Base-by-base conservation (phyloP, 306 rosid genomes). In the Vicia villosa region DNA sequence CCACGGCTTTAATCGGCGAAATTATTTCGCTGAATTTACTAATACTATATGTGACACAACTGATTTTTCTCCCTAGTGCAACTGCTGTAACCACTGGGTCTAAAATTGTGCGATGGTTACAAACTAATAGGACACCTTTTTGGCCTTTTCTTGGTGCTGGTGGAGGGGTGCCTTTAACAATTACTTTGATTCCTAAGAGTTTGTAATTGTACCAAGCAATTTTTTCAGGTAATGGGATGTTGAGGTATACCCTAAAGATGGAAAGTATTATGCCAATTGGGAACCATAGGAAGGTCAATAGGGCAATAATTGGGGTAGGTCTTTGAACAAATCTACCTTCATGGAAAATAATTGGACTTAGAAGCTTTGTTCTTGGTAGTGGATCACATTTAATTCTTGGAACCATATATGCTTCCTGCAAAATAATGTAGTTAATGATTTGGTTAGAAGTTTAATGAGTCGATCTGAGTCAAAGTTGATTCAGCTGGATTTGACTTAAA, bases 1-100 rank as follows among this genome's bases (percentile, higher is more conserved):
- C 94, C 21, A 94, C 91, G 0, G 97, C 87, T 57, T 84, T 90
- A 10, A 94, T 91, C 5, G 98, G 98, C 6, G 98, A 94, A 10
- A 94, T 83, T 2, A 94, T 50, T 56, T 94, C 97, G 0, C 88
- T 81, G 62, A 94, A 94, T 60, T 89, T 94, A 77, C 98, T 94
- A 1, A 94, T 87, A 66, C 97, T 90, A 21, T 94, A 94, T 0
- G 98, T 90, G 46, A 94, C 98, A 43, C 98, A 94, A 40, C 97
- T 94, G 28, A 94, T 79, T 80, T 94, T 94, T 58, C 99, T 83
- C 30, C 88, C 85, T 1, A 94, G 70, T 5, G 89, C 96, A 32
- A 94, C 95, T 2, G 97, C 87, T 1, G 81, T 71, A 22, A 88
- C 82, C 17, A 94, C 92, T 0, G 99, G 99, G 67, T 94, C 99